Evolutionary conservation across 2,329 filamentous ascomycete species (phyloP).

Genomic region (Penicillium hesseltinei): DNA sequence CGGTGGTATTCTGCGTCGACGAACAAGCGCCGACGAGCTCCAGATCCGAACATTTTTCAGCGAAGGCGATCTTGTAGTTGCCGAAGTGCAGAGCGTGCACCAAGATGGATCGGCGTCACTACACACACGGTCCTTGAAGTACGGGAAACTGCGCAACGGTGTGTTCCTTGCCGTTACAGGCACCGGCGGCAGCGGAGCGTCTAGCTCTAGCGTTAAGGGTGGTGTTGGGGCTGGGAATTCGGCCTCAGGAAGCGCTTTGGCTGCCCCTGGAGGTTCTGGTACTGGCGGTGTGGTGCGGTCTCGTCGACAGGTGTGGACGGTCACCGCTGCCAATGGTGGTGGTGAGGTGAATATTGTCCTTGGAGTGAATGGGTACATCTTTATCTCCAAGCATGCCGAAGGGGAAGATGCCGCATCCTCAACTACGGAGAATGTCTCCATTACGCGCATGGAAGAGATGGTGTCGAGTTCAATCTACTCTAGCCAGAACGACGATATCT

Average conservation of each 20-base stretch:
- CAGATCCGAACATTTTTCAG: conserved; percentile 97
- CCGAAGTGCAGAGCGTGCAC: conserved; percentile 89
- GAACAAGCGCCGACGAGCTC: conserved; percentile 93
- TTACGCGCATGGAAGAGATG: conserved; percentile 84
- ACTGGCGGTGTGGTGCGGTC: conserved; percentile 74
- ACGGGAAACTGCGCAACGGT: conserved; percentile 93
- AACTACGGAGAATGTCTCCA: conserved; percentile 55
- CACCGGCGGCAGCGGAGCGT: conserved; percentile 66
- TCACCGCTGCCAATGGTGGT: conserved; percentile 50
- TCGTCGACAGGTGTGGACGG: conserved; percentile 82
- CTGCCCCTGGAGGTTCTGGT: conserved; percentile 59
- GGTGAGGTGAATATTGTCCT: conserved; percentile 77
- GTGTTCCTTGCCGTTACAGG: conserved; percentile 81
- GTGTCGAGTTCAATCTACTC: conserved; percentile 86
- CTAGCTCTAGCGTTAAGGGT: conserved; percentile 33
- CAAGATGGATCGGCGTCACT: conserved; percentile 81
- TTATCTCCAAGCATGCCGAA: conserved; percentile 82
- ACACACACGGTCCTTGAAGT: conserved; percentile 87
- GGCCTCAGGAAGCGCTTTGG: conserved; percentile 42
- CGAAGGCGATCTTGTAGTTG: conserved; percentile 89
- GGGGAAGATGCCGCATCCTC: conserved; percentile 43
- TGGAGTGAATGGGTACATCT: conserved; percentile 96
- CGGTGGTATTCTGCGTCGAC: conserved; percentile 83
- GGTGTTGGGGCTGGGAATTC: conserved; percentile 49
- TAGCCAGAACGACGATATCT: conserved; percentile 87